Conservation (phyloP, 129 eudicot species). For the Centaurea solstitialis region DNA sequence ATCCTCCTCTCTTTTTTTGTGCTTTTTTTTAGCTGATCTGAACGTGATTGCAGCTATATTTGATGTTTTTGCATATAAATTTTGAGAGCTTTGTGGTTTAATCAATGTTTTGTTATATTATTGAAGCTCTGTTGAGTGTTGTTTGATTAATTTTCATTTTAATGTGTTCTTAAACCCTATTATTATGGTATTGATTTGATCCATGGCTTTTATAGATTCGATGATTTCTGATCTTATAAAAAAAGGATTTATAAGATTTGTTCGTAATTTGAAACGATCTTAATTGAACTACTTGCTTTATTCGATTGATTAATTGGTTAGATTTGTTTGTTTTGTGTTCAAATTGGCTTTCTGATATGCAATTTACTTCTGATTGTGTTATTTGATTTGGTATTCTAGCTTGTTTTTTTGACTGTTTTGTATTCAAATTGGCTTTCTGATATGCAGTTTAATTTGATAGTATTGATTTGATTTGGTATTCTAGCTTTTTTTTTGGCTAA, state of each 20-base stretch:
- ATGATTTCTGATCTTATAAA: not conserved
- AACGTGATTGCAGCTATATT: not conserved
- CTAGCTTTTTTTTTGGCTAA: too few relatives aligned
- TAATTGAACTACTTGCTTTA: not conserved
- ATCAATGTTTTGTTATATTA: too few relatives aligned
- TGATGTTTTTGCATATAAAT: not conserved
- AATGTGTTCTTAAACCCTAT: constrained; percentile 12
- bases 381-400: too few relatives aligned
- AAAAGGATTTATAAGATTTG: not conserved
- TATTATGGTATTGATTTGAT: not conserved
- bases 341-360: not conserved
- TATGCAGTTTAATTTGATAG: not conserved
- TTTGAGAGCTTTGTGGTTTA: not conserved
- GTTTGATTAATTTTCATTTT: not conserved
- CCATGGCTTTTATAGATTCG: not conserved
- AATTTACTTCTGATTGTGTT: not conserved
- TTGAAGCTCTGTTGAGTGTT: not conserved
- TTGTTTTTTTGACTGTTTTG: not conserved
- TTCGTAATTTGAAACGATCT: not conserved
- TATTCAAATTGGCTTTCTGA: not conserved
- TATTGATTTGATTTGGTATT: not conserved
- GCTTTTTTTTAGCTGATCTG: not conserved
- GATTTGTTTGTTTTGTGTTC: not conserved
- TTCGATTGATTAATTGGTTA: not conserved
- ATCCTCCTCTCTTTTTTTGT: not conserved